Percentiles rank a stretch among this genome's conserved stretches.
Evolutionary conservation across 1,139 yeast species (phyloP).

Genomic region (Geotrichum siamense): DNA sequence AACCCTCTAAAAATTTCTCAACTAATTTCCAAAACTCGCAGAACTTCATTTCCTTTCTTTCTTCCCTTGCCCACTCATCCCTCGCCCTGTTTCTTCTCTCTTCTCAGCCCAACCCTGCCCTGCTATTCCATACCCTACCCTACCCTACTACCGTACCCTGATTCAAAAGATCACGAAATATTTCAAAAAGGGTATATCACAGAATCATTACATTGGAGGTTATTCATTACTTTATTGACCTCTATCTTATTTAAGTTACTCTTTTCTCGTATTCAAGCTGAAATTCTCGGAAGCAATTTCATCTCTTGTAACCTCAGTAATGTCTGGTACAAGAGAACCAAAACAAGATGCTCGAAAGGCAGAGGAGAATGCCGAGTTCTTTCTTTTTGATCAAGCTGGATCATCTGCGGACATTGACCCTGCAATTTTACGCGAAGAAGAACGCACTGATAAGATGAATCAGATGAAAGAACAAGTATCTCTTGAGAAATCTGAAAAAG

Average conservation of each 20-base stretch:
- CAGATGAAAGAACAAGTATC: conserved; percentile 14
- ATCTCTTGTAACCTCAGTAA: conserved; percentile 1
- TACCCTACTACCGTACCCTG: too few relatives aligned
- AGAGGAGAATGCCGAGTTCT: conserved; percentile 14
- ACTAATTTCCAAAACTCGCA: conserved; percentile 17
- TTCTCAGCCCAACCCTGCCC: too few relatives aligned
- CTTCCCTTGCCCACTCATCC: conserved; percentile 12
- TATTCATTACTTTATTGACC: too few relatives aligned
- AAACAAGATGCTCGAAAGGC: conserved; percentile 7
- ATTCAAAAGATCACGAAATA: too few relatives aligned
- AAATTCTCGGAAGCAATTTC: background rate
- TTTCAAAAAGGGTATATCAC: background rate
- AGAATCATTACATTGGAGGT: too few relatives aligned
- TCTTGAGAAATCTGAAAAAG: conserved; percentile 10
- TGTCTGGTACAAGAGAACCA: conserved; percentile 1
- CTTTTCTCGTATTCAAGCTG: conserved; percentile 1
- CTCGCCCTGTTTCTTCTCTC: conserved; percentile 13
- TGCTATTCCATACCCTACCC: too few relatives aligned
- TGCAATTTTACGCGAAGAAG: conserved; percentile 28
- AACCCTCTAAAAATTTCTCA: conserved; percentile 9
- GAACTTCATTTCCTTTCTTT: conserved; percentile 11
- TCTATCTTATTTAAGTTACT: background rate
- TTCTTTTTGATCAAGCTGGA: conserved; percentile 16
- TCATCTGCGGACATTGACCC: conserved; percentile 30
- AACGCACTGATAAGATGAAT: conserved; percentile 9